A percentile compares a stretch with the other conserved stretches of the same genome.
These are phyloP conservation scores for Coccomyxa subellipsoidea DNA, from an alignment of 163 green algal genomes.

Conservation along the genomic window DNA sequence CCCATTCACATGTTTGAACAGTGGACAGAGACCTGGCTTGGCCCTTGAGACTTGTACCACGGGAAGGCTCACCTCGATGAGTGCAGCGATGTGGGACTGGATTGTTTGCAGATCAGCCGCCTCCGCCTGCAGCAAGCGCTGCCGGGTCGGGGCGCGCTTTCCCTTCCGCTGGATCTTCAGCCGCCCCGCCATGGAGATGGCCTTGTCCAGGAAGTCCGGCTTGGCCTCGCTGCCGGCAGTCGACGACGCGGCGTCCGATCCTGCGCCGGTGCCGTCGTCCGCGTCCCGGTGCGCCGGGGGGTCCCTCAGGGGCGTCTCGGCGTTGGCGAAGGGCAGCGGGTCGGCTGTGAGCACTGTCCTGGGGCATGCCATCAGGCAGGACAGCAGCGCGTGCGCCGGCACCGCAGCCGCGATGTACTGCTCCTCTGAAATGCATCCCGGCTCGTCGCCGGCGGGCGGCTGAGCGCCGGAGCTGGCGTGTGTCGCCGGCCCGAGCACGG, in stretches of 20 bases:
- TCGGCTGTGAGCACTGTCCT: conserved; percentile 17
- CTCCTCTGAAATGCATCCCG: neutral
- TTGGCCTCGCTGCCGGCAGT: neutral
- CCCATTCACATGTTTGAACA: too few relatives aligned
- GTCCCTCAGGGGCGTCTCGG: conserved; percentile 10
- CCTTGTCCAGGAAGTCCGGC: neutral
- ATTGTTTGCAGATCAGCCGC: conserved; percentile 9
- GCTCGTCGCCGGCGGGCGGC: neutral
- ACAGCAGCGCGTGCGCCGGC: conserved; percentile 11
- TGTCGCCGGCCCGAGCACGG: neutral
- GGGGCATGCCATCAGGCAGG: neutral
- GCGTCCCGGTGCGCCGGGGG: neutral
- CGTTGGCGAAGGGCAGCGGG: conserved; percentile 27
- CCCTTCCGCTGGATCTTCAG: conserved; percentile 1
- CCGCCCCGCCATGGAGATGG: conserved; percentile 1
- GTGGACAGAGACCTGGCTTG: neutral
- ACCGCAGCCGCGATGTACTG: conserved; percentile 16
- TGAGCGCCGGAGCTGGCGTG: neutral
- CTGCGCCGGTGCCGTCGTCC: neutral
- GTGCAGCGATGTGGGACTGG: conserved; percentile 5
- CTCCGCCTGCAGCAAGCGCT: neutral
- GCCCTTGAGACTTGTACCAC: neutral
- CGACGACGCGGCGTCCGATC: neutral
- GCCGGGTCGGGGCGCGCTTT: neutral
- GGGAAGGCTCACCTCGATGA: conserved; percentile 3